These are phyloP conservation scores for Aegilops bicornis DNA, from an alignment of 176 grass and related monocot genomes.

Conservation along the genomic window DNA sequence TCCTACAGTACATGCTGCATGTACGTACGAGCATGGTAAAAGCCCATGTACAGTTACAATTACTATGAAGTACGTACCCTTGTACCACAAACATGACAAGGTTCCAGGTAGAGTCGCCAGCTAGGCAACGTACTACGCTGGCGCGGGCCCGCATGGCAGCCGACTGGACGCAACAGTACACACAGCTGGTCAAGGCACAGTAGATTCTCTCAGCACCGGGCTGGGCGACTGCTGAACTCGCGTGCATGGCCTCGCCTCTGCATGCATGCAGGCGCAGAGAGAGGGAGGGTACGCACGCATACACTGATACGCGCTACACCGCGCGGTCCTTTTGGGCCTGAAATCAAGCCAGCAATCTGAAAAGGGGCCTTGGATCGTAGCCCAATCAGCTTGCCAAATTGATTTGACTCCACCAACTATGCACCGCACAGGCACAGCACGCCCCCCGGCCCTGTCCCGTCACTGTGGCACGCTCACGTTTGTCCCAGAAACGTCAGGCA, in stretches of 20 bases:
- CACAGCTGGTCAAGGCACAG: conserved; percentile 12
- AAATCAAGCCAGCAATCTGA: conserved; percentile 34
- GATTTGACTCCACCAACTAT: conserved; percentile 51
- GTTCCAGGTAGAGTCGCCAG: not conserved
- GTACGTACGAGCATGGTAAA: not conserved
- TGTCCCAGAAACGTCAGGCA: conserved; percentile 5
- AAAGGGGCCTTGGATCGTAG: conserved; percentile 23
- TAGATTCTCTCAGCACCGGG: conserved; percentile 27
- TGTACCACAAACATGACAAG: not conserved
- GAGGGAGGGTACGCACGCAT: not conserved
- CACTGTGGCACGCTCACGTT: not conserved
- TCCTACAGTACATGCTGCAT: not conserved
- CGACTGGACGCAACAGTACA: conserved; percentile 3
- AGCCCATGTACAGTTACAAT: too few species aligned
- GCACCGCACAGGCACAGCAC: too few species aligned
- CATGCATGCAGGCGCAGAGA: not conserved
- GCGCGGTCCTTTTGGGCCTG: not conserved
- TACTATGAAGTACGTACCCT: too few species aligned
- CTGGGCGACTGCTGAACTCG: not conserved
- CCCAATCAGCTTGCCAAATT: conserved; percentile 23
- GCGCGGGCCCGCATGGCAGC: not conserved
- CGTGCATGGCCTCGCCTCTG: not conserved
- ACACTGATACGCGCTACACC: too few species aligned
- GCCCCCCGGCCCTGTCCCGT: not conserved
- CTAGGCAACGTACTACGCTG: not conserved